Evolutionary conservation across 163 green algal genomes (phyloP), one percentile per base, ranked within the genome.

Genomic region (Trebouxiophyceae sp.): DNA sequence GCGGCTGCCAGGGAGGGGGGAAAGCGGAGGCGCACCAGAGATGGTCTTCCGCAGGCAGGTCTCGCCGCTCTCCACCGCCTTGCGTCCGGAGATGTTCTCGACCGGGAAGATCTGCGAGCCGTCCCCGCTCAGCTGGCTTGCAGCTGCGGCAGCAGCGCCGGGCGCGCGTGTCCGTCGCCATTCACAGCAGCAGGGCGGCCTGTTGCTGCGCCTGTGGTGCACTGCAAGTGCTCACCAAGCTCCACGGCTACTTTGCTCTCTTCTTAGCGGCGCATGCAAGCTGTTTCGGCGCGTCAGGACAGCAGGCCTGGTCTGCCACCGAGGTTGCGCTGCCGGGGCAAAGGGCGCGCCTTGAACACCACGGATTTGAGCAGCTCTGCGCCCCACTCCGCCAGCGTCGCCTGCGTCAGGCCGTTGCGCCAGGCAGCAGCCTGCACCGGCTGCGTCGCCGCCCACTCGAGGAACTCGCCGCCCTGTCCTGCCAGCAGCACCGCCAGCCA

Each of bases 11-110:
- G n/a, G n/a, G n/a, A n/a, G n/a, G n/a, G n/a, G n/a, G n/a, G n/a
- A n/a, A n/a, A n/a, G n/a, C n/a, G n/a, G n/a, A n/a, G n/a, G n/a
- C 22, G 50, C 50, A 62, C 57, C 57, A 54, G 56, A 65, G 27
- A 60, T 33, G 2, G 78, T 87, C 34, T 79, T 87, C 8, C 83
- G 67, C 56, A 78, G 63, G 67, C 83, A 89, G 22, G 79, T 60
- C 27, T 84, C 57, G 26, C 81, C 81, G 3, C 28, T 58, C 59
- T 89, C 83, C 47, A 77, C 77, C 26, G 57, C 57, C 44, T 77
- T 69, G 32, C 83, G 68, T 22, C 77, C 77, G 28, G 75, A 67
- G 29, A 84, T 63, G 26, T 83, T 82, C 63, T 79, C 80, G 5
- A 89, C 63, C 20, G 82, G 79, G 5, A 89, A 29, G 22, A 89